These are phyloP conservation scores for Puccinia coronata DNA, from an alignment of 1,284 basidiomycete species.

Conservation along the genomic window DNA sequence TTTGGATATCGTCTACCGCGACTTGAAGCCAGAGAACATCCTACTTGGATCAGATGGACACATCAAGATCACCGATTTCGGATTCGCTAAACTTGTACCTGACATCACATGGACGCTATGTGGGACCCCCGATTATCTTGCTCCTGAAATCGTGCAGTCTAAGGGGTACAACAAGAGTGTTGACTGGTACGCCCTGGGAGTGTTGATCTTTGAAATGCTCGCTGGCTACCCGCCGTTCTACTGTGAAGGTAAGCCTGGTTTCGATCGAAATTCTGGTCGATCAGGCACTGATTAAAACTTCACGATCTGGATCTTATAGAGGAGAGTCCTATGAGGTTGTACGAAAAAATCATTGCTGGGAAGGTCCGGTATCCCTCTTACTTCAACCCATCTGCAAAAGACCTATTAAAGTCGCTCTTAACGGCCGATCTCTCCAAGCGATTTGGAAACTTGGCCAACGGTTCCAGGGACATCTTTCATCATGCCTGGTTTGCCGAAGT, in stretches of 20 bases:
- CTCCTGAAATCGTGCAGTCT: constrained; percentile 65
- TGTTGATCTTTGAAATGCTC: constrained; percentile 63
- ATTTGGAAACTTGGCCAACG: constrained; percentile 56
- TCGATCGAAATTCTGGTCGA: constrained; percentile 59
- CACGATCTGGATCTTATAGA: constrained; percentile 42
- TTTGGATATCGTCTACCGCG: constrained; percentile 63
- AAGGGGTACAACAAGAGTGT: constrained; percentile 64
- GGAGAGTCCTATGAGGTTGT: constrained; percentile 72
- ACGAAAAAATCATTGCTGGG: constrained; percentile 89
- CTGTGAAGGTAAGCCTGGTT: neutral
- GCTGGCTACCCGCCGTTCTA: constrained; percentile 53
- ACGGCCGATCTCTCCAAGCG: constrained; percentile 55
- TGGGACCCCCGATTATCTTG: constrained; percentile 88
- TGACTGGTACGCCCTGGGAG: constrained; percentile 64
- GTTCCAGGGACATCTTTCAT: constrained; percentile 54
- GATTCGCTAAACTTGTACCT: constrained; percentile 67
- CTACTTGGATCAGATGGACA: constrained; percentile 11
- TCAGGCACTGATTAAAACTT: constrained; percentile 57
- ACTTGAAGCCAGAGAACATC: constrained; percentile 45
- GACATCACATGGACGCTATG: constrained; percentile 96
- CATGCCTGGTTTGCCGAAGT: constrained; percentile 58
- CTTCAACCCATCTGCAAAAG: constrained; percentile 60
- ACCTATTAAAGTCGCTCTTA: constrained; percentile 55
- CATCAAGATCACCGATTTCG: constrained; percentile 43
- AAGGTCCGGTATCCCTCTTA: constrained; percentile 57